Base-by-base conservation (phyloP, 2,329 filamentous ascomycete species). In the Rhynchosporium secalis region DNA sequence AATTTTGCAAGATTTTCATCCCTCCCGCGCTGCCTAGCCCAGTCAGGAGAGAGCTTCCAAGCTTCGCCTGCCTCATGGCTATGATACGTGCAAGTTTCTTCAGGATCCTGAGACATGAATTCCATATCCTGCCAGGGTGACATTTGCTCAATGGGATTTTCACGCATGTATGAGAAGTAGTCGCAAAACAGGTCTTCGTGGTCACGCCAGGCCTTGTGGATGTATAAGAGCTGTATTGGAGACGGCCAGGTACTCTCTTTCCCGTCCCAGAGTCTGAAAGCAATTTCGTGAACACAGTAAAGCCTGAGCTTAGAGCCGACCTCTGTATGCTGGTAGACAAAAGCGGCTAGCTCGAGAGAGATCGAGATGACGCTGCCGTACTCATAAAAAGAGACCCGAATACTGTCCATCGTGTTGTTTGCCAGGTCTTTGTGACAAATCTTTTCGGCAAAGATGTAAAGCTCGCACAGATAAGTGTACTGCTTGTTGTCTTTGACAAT, bases 401-500 rank as follows among this genome's bases (percentile, higher is more conserved):
- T 29, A 29, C 45, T 5, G 36, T 54, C 60, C 20, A 62, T 58
- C 38, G 54, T 13, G 20, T 13, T 31, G 26, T 62, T 62, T 7
- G 12, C n/a, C 6, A 62, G 33, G 9, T 47, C n/a, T 7, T 52
- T 47, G 8, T 62, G 26, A 10, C 63, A 63, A 2, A 46, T 3
- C 10, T 58, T 36, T 28, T 47, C 10, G 26, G 60, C 52, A 13
- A 54, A 36, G 38, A 55, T 38, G 29, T 54, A 55, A 12, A 60
- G 40, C 29, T 41, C 36, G 29, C 20, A 59, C 45, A 15, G 29
- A 3, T 28, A 62, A 52, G 15, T 31, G 26, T 10, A 64, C 65
- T 15, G 28, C 26, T 43, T 38, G 1, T 8, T n/a, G 3, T 3
- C 20, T 43, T 4, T 31, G 5, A 26, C 38, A 9, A 43, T 20